Conservation (phyloP, 2,329 filamentous ascomycete species). For the Colletotrichum simmondsii region DNA sequence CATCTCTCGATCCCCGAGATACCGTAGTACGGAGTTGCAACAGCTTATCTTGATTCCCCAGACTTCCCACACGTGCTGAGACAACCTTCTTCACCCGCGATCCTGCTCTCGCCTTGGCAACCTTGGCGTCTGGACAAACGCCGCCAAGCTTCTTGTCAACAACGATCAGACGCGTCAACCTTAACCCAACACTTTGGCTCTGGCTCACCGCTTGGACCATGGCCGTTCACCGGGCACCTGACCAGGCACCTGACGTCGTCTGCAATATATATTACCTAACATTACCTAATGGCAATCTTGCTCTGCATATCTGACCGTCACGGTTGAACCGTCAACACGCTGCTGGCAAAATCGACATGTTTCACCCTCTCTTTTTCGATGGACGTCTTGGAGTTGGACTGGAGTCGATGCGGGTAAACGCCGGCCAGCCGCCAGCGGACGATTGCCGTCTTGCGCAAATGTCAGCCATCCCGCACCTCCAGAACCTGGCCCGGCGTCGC, state of each 20-base stretch:
- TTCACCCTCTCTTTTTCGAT: background rate
- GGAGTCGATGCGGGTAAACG: conserved; percentile 6
- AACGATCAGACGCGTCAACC: conserved; percentile 32
- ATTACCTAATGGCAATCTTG: conserved; percentile 23
- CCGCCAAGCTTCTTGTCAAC: conserved; percentile 34
- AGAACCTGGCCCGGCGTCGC: conserved; percentile 6
- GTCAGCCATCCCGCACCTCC: conserved; percentile 16
- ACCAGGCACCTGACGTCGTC: conserved; percentile 1
- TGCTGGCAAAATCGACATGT: background rate
- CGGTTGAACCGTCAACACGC: background rate
- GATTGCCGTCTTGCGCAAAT: background rate
- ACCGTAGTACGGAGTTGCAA: background rate
- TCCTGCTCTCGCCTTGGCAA: conserved; percentile 27
- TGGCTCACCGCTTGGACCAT: conserved; percentile 28
- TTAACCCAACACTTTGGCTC: conserved; percentile 31
- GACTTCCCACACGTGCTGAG: conserved; percentile 31
- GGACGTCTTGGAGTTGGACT: background rate
- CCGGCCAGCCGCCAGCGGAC: background rate
- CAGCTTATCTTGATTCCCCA: conserved; percentile 27
- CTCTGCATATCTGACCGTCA: background rate
- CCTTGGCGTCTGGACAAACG: conserved; percentile 25
- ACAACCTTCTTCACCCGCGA: conserved; percentile 35
- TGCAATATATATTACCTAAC: conserved; percentile 25
- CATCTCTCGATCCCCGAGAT: conserved; percentile 11
- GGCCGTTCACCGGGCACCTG: conserved; percentile 9